phyloP scores from a whole-genome alignment of 2,329 filamentous ascomycete species.

The Annulohypoxylon truncatum region DNA sequence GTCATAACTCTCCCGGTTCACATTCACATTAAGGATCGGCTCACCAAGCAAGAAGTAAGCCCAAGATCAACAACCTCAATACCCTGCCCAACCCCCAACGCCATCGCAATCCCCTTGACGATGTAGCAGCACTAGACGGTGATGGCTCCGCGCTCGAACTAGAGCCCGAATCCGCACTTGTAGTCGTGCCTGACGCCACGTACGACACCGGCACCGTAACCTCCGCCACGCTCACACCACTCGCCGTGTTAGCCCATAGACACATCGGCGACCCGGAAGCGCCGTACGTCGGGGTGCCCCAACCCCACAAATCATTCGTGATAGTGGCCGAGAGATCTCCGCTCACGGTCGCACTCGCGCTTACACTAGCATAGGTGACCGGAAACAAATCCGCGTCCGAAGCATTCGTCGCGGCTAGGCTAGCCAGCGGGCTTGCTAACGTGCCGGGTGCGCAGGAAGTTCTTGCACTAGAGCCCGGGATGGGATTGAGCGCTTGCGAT shows the following conservation, averaged over 20 bases:
- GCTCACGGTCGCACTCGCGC: background rate
- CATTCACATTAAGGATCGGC: background rate
- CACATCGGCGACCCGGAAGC: slow-evolving; percentile 29
- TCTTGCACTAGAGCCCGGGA: background rate
- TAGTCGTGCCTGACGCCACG: slow-evolving; percentile 6
- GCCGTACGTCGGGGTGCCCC: slow-evolving; percentile 20
- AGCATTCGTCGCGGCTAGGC: slow-evolving; percentile 24
- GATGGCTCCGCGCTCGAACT: background rate
- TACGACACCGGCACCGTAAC: slow-evolving; percentile 33
- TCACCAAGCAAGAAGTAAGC: background rate
- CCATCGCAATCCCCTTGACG: background rate
- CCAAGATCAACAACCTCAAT: background rate
- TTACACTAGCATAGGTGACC: slow-evolving; percentile 13
- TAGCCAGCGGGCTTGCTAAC: slow-evolving; percentile 18
- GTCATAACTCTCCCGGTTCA: too few species aligned
- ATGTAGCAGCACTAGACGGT: background rate
- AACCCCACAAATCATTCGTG: slow-evolving; percentile 33
- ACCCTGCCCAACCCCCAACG: background rate
- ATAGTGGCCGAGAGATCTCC: slow-evolving; percentile 10
- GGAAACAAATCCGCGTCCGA: slow-evolving; percentile 6
- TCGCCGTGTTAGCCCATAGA: slow-evolving; percentile 22
- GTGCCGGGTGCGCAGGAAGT: slow-evolving; percentile 25
- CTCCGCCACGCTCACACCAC: slow-evolving; percentile 20
- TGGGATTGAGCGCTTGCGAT: background rate
- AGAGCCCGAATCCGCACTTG: background rate